phyloP scores from a whole-genome alignment of 1,284 basidiomycete species.

The Leucoagaricus sp. region DNA sequence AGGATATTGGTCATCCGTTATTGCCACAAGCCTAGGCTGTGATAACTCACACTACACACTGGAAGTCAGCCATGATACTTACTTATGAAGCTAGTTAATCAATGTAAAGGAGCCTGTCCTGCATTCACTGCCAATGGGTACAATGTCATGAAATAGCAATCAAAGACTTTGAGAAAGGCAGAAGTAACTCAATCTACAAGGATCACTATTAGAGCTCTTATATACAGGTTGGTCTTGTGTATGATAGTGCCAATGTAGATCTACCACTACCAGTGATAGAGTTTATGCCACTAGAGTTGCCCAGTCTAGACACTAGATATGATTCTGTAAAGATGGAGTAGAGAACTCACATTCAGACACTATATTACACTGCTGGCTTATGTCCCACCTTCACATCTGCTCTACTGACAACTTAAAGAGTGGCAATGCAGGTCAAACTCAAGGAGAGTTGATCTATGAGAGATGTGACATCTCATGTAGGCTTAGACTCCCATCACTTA shows the following conservation, averaged over 20 bases:
- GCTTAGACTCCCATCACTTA: too few species aligned
- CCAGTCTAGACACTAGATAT: constrained; percentile 27
- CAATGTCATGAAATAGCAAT: constrained; percentile 34
- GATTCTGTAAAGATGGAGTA: constrained; percentile 40
- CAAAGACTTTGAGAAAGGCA: constrained; percentile 37
- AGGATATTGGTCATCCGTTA: not conserved
- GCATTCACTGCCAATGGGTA: constrained; percentile 47
- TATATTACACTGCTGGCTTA: constrained; percentile 59
- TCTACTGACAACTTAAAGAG: constrained; percentile 32
- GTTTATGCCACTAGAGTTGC: constrained; percentile 30
- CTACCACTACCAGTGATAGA: constrained; percentile 41
- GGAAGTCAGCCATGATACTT: too few species aligned
- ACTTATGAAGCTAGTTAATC: too few species aligned
- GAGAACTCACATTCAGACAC: constrained; percentile 65
- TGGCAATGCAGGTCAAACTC: too few species aligned
- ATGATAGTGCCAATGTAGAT: constrained; percentile 52
- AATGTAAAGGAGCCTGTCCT: constrained; percentile 38
- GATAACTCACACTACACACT: too few species aligned
- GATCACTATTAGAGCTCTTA: constrained; percentile 22
- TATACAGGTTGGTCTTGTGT: constrained; percentile 46
- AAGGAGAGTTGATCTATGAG: constrained; percentile 29
- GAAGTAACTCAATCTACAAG: constrained; percentile 28
- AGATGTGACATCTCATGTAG: not conserved
- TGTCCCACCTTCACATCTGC: constrained; percentile 51
- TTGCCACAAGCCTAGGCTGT: too few species aligned